Base-by-base conservation (phyloP, 1,284 basidiomycete genomes). In the Rhodotorula sp. region DNA sequence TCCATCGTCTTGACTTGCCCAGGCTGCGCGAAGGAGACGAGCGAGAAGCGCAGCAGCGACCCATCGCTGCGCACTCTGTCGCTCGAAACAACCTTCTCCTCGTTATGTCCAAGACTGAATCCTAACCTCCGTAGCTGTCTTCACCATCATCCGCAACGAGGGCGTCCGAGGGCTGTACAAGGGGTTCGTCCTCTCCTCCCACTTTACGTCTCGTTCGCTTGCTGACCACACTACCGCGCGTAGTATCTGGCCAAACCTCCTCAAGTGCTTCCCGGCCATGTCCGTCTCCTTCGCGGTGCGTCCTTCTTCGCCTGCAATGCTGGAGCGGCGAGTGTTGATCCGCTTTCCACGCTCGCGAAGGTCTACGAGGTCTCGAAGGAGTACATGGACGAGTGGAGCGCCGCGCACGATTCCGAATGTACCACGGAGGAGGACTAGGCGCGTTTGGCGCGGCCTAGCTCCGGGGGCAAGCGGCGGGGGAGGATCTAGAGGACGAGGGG, bases 101-200 rank as follows among this genome's bases (percentile, higher is more conserved):
- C n/a, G n/a, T n/a, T n/a, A n/a, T n/a, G 19, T 9, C 19, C 54
- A 15, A 27, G 9, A 58, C 57, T 58, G n/a, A 58, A 5, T 2
- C 13, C 21, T 6, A 6, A 27, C 54, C 2, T 1, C 1, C 22
- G 51, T 61, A 72, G 75, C 75, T 21, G 62, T 77, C n/a, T 29
- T 44, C 12, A 71, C 69, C n/a, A 76, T 78, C 48, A 44, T 78
- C 9, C 63, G 66, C 15, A 54, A 32, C 22, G 77, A 78, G 32
- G 73, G 77, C 1, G 15, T 75, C 19, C 50, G 67, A 12, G 75
- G 73, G 4, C 48, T 77, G 48, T 77, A 77, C 70, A 72, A 68
- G 21, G 75, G 75, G 53, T 54, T 29, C 53, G 32, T 53, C 9
- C 22, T 21, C 22, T 48, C 27, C 27, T 29, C 27, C n/a, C n/a